Evolutionary conservation across 495 filamentous ascomycete species (phyloP).

Genomic region (Daldinia loculata): DNA sequence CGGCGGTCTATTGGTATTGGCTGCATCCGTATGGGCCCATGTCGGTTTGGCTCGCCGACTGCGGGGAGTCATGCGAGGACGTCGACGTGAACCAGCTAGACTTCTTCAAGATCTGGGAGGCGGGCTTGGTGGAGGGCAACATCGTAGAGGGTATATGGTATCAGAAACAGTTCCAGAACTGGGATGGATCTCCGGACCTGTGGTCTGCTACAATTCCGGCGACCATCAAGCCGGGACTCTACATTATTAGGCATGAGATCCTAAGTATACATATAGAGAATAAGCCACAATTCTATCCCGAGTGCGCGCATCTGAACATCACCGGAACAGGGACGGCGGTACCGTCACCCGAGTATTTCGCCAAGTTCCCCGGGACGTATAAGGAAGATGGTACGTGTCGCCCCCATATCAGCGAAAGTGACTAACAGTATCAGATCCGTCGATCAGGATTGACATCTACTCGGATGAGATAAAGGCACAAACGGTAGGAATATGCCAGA

Average conservation of each 20-base stretch:
- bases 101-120: constrained; percentile 65
- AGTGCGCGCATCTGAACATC: constrained; percentile 64
- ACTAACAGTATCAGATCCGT: constrained; percentile 53
- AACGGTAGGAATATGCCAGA: constrained; percentile 42
- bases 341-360: constrained; percentile 54
- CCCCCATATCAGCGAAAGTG: not conserved
- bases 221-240: constrained; percentile 57
- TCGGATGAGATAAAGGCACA: constrained; percentile 44
- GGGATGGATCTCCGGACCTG: constrained; percentile 52
- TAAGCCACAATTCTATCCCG: constrained; percentile 64
- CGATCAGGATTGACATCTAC: constrained; percentile 63
- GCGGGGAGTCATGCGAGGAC: constrained; percentile 50
- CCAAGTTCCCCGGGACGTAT: constrained; percentile 62
- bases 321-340: constrained; percentile 52
- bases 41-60: constrained; percentile 58
- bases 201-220: constrained; percentile 62
- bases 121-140: constrained; percentile 55
- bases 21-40: constrained; percentile 63
- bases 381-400: constrained; percentile 51
- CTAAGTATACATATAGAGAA: constrained; percentile 62
- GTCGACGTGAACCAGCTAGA: constrained; percentile 51
- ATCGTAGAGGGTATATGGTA: constrained; percentile 63
- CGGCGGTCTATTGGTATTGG: constrained; percentile 62
- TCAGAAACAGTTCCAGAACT: constrained; percentile 59
- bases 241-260: constrained; percentile 65